phyloP scores from a whole-genome alignment of 2,329 filamentous ascomycete genomes.

The Tolypocladium ophioglossoides region DNA sequence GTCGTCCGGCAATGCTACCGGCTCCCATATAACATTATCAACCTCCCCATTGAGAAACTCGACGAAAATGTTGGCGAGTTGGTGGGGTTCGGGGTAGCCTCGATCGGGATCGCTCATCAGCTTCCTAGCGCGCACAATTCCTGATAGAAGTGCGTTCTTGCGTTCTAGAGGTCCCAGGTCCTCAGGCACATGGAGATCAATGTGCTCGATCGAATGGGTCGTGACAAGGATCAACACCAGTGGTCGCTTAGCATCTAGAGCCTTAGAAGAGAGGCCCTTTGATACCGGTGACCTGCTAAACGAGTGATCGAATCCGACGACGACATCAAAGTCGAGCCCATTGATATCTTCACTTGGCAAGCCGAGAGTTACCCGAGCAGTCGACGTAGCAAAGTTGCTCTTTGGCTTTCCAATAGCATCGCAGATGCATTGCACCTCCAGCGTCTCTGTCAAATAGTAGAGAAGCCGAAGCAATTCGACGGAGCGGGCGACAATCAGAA shows the following conservation, averaged over 20 bases:
- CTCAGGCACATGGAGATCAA: constrained; percentile 33
- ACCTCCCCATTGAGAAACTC: constrained; percentile 29
- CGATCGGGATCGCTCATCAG: constrained; percentile 30
- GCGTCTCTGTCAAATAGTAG: constrained; percentile 33
- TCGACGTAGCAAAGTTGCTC: constrained; percentile 19
- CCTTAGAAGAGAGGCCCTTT: constrained; percentile 3
- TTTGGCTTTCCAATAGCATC: constrained; percentile 16
- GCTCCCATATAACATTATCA: constrained; percentile 32
- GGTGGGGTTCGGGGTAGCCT: constrained; percentile 30
- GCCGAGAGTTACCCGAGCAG: constrained; percentile 31
- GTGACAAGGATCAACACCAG: constrained; percentile 39
- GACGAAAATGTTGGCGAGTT: constrained; percentile 36
- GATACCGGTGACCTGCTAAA: constrained; percentile 28
- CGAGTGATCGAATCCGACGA: constrained; percentile 44
- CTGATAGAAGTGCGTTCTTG: constrained; percentile 32
- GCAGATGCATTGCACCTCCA: constrained; percentile 24
- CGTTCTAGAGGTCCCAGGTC: constrained; percentile 29
- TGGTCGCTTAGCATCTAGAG: constrained; percentile 18
- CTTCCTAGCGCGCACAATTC: constrained; percentile 22
- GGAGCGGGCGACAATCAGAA: constrained; percentile 44
- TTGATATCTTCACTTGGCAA: constrained; percentile 28
- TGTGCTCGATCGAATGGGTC: constrained; percentile 44
- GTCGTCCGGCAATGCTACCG: constrained; percentile 33
- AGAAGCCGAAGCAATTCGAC: constrained; percentile 41
- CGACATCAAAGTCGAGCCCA: constrained; percentile 32